Base-by-base conservation (phyloP, 2,329 filamentous ascomycete species). In the Paraconiothyrium brasiliense region DNA sequence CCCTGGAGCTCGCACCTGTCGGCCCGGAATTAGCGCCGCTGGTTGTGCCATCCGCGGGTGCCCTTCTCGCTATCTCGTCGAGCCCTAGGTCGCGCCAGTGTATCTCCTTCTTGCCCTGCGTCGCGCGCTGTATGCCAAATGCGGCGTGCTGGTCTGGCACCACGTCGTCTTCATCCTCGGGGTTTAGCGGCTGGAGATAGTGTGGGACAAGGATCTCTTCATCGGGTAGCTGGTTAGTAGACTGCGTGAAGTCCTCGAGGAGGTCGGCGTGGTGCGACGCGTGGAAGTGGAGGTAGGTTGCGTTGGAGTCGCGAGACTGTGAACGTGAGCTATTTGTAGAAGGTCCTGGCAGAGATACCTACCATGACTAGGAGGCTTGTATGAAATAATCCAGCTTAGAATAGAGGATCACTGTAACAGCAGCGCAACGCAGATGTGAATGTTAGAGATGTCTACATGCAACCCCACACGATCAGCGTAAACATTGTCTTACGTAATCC, bases 101-200 rank as follows among this genome's bases (percentile, higher is more conserved):
- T 1, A 90, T 85, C 79, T 93, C 91, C 71, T 85, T 86, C 69
- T 83, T 84, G 66, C 86, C 86, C 80, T 93, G 90, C 16, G 91
- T 94, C 10, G 92, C 92, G 68, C 91, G 87, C 77, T 92, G 89
- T 71, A 96, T 95, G 43, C 92, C 92, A 76, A 95, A 95, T 0
- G 92, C 92, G 13, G 92, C 92, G 75, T 95, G 92, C 80, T 95
- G 92, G 78, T 95, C 92, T 0, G 92, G 92, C 4, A 95, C 92
- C 4, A 95, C 90, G 73, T 95, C 92, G 74, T 95, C 92, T 79
- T 95, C 92, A 76, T 95, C 92, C 78, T 95, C 92, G 0, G 92
- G 92, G 76, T 95, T 94, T 73, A 93, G 85, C 44, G 92, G 92
- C 76, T 93, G 91, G 75, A 93, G 88, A 64, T 92, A 87, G 8